Conservation (phyloP, 1,284 basidiomycete species). For the Rhodotorula sp. region DNA sequence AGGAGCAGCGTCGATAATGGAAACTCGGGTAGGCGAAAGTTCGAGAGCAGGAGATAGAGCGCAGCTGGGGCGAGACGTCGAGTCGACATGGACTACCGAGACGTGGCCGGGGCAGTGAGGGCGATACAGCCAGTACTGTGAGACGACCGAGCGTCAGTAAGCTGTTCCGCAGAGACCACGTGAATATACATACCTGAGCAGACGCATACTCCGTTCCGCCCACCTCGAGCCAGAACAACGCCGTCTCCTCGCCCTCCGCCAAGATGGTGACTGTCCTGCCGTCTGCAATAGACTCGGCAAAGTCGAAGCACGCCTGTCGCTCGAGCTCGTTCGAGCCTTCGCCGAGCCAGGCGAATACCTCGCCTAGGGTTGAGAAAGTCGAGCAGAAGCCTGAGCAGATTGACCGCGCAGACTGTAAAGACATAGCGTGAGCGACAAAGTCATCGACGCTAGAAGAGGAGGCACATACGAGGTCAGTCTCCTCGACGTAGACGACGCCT, state of each 20-base stretch:
- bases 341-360: conserved; percentile 37
- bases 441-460: background rate
- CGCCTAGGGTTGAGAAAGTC: conserved; percentile 21
- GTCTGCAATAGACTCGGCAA: conserved; percentile 34
- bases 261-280: conserved; percentile 15
- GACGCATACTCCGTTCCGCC: conserved; percentile 21
- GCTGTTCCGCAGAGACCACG: too few relatives aligned
- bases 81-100: conserved; percentile 3
- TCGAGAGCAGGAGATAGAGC: background rate
- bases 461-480: conserved; percentile 20
- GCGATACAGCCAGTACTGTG: conserved; percentile 20
- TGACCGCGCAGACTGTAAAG: conserved; percentile 10
- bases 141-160: background rate
- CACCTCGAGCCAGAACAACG: conserved; percentile 29
- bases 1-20: conserved; percentile 25
- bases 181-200: conserved; percentile 12
- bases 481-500: conserved; percentile 26
- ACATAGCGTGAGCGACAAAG: fast-evolving
- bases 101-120: background rate
- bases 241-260: conserved; percentile 27
- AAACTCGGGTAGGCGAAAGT: conserved; percentile 2
- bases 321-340: conserved; percentile 21
- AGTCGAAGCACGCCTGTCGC: conserved; percentile 22
- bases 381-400: conserved; percentile 31
- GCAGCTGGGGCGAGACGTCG: background rate